Percentiles rank a stretch among this genome's conserved stretches.
These are phyloP conservation scores for Dictyophora rubrovolvata DNA, from an alignment of 768 basidiomycete species.

Conservation along the genomic window DNA sequence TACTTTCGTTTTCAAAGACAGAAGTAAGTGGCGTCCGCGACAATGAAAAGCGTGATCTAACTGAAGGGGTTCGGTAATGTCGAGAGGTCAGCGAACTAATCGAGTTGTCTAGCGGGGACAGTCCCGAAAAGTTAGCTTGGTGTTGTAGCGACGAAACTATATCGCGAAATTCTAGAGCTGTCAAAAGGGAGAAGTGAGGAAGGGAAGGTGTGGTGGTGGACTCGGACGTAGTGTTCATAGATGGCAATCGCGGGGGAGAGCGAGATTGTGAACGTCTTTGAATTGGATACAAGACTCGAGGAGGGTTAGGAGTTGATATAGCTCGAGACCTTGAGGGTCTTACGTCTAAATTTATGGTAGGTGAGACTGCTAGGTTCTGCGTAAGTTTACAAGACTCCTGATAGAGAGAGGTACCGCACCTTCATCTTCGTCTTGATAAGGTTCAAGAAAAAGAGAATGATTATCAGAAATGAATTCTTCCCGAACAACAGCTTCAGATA, in stretches of 20 bases:
- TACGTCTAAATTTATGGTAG: not conserved
- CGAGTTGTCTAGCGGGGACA: conserved; percentile 56
- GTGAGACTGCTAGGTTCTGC: conserved; percentile 19
- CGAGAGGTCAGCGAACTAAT: conserved; percentile 68
- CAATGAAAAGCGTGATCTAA: conserved; percentile 9
- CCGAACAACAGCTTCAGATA: conserved; percentile 42
- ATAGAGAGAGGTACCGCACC: conserved; percentile 29
- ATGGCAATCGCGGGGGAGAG: not conserved
- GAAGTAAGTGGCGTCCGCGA: not conserved
- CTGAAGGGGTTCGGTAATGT: conserved; percentile 46
- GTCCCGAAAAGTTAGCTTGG: conserved; percentile 49
- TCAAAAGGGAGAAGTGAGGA: conserved; percentile 84
- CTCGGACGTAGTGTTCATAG: conserved; percentile 43
- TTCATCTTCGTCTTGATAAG: conserved; percentile 45
- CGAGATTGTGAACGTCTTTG: conserved; percentile 18
- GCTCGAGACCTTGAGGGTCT: conserved; percentile 27
- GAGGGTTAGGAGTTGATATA: conserved; percentile 25
- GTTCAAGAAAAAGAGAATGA: conserved; percentile 25
- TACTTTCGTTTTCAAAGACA: conserved; percentile 19
- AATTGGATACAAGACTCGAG: conserved; percentile 28
- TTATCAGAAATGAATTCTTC: conserved; percentile 49
- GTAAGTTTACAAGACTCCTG: conserved; percentile 11
- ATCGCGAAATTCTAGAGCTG: conserved; percentile 92
- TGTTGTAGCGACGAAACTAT: conserved; percentile 73
- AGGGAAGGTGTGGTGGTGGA: conserved; percentile 33